phyloP scores from a whole-genome alignment of 176 grass and related monocot genomes.

The Avena sativa region DNA sequence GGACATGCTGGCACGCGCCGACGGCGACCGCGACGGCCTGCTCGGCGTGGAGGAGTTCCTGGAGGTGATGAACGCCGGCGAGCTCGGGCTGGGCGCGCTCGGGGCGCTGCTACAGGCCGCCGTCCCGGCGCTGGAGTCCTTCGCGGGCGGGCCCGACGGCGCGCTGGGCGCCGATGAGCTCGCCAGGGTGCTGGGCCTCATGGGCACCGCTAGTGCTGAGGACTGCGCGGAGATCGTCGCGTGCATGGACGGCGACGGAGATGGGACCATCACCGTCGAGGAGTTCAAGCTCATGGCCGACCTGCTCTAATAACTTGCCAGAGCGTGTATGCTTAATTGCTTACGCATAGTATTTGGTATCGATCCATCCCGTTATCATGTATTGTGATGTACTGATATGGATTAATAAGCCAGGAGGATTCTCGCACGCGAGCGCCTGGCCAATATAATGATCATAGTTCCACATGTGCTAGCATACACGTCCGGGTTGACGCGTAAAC shows the following conservation, averaged over 20 bases:
- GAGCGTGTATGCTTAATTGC: not conserved
- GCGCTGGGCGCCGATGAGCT: slow-evolving; percentile 60
- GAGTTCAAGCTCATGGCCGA: slow-evolving; percentile 71
- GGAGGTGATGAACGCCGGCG: slow-evolving; percentile 70
- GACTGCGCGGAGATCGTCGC: slow-evolving; percentile 76
- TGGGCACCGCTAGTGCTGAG: slow-evolving; percentile 54
- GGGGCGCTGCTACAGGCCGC: slow-evolving; percentile 70
- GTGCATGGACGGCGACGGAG: slow-evolving; percentile 76
- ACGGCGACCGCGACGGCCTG: slow-evolving; percentile 58
- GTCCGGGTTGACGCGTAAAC: too few relatives aligned
- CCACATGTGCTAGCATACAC: too few relatives aligned
- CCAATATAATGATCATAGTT: too few relatives aligned
- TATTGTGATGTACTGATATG: not conserved
- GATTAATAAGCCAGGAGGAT: not conserved
- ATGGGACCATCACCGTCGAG: slow-evolving; percentile 70
- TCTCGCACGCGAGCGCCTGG: too few relatives aligned
- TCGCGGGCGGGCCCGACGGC: slow-evolving; percentile 32
- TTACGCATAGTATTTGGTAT: not conserved
- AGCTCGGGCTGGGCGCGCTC: slow-evolving; percentile 66
- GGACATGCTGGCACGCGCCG: slow-evolving; percentile 72
- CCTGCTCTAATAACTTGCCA: slow-evolving; percentile 46
- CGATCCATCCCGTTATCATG: not conserved
- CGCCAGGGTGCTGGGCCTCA: slow-evolving; percentile 48
- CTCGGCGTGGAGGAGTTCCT: slow-evolving; percentile 79
- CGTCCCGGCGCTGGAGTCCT: slow-evolving; percentile 52